Base-by-base conservation (phyloP, 108 stramenopile genomes). In the Skeletonema tropicum region DNA sequence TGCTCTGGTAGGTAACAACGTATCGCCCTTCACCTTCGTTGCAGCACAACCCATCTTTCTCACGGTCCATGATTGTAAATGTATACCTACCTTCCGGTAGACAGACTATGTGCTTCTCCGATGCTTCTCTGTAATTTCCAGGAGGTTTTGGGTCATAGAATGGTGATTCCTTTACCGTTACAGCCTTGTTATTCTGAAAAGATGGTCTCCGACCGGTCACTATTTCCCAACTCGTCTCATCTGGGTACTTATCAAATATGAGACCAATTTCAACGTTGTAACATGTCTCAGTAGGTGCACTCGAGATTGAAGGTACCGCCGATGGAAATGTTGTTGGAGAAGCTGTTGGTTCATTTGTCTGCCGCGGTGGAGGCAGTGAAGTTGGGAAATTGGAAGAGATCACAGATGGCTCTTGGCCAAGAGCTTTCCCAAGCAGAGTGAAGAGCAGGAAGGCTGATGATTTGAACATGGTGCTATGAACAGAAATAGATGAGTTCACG, bases 191-290 rank as follows among this genome's bases (percentile, higher is more conserved):
- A 25, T 74, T 68, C 57, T 80, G 48, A 31, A 74, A 30, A 12
- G 79, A 74, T 12, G 68, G 66, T 32, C 68, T 69, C 39, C 73
- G 49, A 15, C 79, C 79, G 7, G 49, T 31, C 0, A 68, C 74
- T 21, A 80, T 74, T 57, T 80, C 79, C 79, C 79, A 80, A 14
- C 46, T 32, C 0, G 73, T 69, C 58, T 80, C 79, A 15, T 49
- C 68, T 9, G 79, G 79, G 12, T 63, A 69, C 0, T 70, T 66
- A 45, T 80, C 79, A 23, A 80, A 66, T 4, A 80, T 74, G 6
- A 80, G 57, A 1, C 79, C 79, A 29, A 80, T 80, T 65, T 80
- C 79, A 25, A 80, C 63, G 12, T 58, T 36, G 68, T 57, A 70
- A 36, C 79, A 80, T 35, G 67, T 30, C 26, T 63, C 68, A 9